These are phyloP conservation scores for Lasiosphaeria ovina DNA, from an alignment of 495 filamentous ascomycete species.

Conservation along the genomic window DNA sequence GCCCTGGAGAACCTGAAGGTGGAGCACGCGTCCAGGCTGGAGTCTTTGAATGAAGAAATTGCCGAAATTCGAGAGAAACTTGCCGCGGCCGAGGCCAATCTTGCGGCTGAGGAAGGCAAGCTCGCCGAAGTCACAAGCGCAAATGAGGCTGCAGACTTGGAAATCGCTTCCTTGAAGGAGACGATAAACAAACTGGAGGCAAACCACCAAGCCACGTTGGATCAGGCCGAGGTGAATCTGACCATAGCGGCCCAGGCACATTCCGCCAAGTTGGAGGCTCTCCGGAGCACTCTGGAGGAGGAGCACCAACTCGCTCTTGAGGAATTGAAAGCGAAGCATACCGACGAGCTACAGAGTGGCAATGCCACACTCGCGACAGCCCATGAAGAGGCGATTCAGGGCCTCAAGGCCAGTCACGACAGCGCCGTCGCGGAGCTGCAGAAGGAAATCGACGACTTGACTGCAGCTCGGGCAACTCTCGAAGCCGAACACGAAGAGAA, in stretches of 20 bases:
- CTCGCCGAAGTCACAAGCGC: constrained; percentile 34
- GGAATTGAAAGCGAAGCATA: constrained; percentile 42
- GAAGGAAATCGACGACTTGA: constrained; percentile 44
- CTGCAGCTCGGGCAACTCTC: constrained; percentile 26
- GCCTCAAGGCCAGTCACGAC: constrained; percentile 44
- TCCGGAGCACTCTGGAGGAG: constrained; percentile 42
- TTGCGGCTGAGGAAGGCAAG: constrained; percentile 36
- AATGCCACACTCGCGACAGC: constrained; percentile 28
- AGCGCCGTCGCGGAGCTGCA: constrained; percentile 38
- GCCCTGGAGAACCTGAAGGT: constrained; percentile 44
- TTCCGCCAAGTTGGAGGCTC: constrained; percentile 36
- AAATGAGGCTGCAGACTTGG: constrained; percentile 39
- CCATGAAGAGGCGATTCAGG: constrained; percentile 38
- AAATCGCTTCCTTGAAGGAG: constrained; percentile 42
- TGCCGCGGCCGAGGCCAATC: constrained; percentile 37
- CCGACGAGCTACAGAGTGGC: constrained; percentile 39
- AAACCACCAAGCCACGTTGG: constrained; percentile 36
- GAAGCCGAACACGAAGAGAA: constrained; percentile 32
- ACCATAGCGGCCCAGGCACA: constrained; percentile 39
- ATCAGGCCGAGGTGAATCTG: constrained; percentile 33
- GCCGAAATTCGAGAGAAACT: constrained; percentile 44
- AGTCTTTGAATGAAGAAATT: constrained; percentile 40
- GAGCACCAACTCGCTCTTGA: constrained; percentile 39
- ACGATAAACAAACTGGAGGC: constrained; percentile 42
- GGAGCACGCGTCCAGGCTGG: constrained; percentile 48